Evolutionary conservation across 352 stramenopile genomes (phyloP).

Genomic region (Phytophthora fragariaefolia): DNA sequence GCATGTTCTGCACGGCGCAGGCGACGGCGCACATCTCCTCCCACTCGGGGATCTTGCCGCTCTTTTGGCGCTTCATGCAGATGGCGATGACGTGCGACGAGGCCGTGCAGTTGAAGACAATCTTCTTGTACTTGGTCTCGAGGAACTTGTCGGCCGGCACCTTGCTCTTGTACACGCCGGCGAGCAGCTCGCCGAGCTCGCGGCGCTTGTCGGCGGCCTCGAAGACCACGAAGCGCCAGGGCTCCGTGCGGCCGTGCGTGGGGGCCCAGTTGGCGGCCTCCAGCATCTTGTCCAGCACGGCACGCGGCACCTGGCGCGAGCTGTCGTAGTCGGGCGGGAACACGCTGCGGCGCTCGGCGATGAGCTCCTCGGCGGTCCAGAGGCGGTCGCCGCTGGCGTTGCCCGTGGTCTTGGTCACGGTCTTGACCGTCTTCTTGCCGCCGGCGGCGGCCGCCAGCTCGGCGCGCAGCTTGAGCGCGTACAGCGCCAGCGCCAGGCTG

Average conservation of each 20-base stretch:
- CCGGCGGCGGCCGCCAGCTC: slow-evolving; percentile 9
- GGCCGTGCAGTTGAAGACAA: slow-evolving; percentile 68
- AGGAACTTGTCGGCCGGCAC: slow-evolving; percentile 73
- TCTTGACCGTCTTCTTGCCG: slow-evolving; percentile 33
- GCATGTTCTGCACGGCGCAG: slow-evolving; percentile 88
- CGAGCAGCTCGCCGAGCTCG: slow-evolving; percentile 70
- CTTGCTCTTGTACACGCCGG: slow-evolving; percentile 71
- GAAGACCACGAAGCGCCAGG: slow-evolving; percentile 88
- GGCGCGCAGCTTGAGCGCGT: slow-evolving; percentile 45
- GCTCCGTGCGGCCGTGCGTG: slow-evolving; percentile 81
- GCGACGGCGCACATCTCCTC: slow-evolving; percentile 82
- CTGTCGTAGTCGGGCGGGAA: slow-evolving; percentile 78
- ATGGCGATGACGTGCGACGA: slow-evolving; percentile 86
- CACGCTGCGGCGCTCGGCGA: slow-evolving; percentile 77
- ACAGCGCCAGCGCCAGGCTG: slow-evolving; percentile 45
- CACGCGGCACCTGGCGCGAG: slow-evolving; percentile 53
- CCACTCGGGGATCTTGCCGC: slow-evolving; percentile 79
- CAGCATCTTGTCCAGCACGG: slow-evolving; percentile 80
- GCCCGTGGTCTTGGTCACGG: slow-evolving; percentile 33
- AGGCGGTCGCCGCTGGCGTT: slow-evolving; percentile 40
- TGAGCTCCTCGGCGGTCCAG: slow-evolving; percentile 79
- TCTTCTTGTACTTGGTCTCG: slow-evolving; percentile 85
- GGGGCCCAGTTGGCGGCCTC: slow-evolving; percentile 84
- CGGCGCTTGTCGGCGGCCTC: slow-evolving; percentile 52
- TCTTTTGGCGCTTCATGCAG: slow-evolving; percentile 88